These are phyloP conservation scores for Phytophthora citricola DNA, from an alignment of 352 stramenopile species.

Conservation along the genomic window DNA sequence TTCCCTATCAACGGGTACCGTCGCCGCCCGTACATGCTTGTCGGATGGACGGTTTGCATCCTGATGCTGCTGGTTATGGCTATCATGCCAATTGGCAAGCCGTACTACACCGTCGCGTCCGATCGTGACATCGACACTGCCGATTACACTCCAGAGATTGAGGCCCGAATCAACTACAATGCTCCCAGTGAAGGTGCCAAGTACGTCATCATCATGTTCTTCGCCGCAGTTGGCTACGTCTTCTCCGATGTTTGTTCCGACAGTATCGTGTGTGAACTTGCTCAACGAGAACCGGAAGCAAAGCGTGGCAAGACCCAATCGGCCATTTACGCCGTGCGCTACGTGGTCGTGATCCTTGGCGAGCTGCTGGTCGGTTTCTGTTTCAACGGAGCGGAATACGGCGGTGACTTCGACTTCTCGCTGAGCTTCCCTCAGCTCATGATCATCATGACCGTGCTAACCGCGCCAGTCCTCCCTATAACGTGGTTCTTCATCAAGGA, in stretches of 20 bases:
- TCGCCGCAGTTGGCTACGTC: background rate
- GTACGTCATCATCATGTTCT: constrained; percentile 1
- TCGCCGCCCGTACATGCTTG: background rate
- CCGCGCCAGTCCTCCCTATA: constrained; percentile 12
- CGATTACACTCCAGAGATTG: background rate
- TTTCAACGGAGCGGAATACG: background rate
- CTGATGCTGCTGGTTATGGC: background rate
- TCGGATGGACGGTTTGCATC: background rate
- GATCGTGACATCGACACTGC: constrained; percentile 1
- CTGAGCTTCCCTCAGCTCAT: constrained; percentile 6
- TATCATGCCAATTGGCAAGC: constrained; percentile 1
- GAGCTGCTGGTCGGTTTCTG: background rate
- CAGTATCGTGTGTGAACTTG: background rate
- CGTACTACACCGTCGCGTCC: background rate
- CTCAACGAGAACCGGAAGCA: constrained; percentile 7
- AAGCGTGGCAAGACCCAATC: constrained; percentile 16
- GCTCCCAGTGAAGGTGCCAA: background rate
- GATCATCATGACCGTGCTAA: constrained; percentile 25
- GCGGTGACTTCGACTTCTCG: background rate
- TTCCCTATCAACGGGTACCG: background rate
- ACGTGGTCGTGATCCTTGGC: background rate
- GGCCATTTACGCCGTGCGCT: constrained; percentile 8
- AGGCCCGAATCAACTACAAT: background rate
- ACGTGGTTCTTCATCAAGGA: constrained; percentile 27
- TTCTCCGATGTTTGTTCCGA: background rate